Conservation (phyloP, 208 protist genomes). For the Trypanosomatidae sp. region DNA sequence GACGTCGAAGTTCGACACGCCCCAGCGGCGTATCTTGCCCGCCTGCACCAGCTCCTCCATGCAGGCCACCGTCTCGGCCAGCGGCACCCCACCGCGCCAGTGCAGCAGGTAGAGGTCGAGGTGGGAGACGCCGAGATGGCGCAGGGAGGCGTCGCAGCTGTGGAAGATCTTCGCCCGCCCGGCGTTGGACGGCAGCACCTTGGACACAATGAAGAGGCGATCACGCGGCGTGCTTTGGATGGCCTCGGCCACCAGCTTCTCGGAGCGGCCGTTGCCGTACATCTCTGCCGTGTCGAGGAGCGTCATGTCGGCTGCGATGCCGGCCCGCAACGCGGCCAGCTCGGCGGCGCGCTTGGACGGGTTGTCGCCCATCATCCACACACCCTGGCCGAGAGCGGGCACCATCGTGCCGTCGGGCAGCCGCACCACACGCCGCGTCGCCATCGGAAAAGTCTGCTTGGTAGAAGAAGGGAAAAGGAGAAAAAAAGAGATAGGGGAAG, state of each 20-base stretch:
- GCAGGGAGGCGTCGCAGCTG: constrained; percentile 67
- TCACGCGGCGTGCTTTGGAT: constrained; percentile 48
- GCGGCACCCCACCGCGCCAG: constrained; percentile 58
- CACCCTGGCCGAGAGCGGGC: constrained; percentile 39
- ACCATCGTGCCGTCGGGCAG: constrained; percentile 27
- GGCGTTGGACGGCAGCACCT: constrained; percentile 92
- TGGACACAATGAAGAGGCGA: constrained; percentile 90
- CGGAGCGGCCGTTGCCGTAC: constrained; percentile 49
- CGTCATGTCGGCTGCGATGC: constrained; percentile 41
- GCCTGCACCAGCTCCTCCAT: constrained; percentile 77
- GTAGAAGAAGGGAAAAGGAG: background rate
- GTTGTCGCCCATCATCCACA: constrained; percentile 47
- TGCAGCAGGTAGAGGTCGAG: constrained; percentile 94
- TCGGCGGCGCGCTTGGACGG: constrained; percentile 13
- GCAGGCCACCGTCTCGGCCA: constrained; percentile 69
- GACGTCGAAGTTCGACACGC: constrained; percentile 80
- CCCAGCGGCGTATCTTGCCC: constrained; percentile 79
- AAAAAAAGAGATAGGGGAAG: too few relatives aligned
- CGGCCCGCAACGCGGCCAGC: constrained; percentile 32
- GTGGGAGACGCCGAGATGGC: constrained; percentile 61
- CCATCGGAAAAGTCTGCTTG: background rate
- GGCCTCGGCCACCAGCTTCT: constrained; percentile 39
- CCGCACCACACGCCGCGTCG: constrained; percentile 16
- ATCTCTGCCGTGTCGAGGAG: constrained; percentile 54
- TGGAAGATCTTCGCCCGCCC: constrained; percentile 57